Evolutionary conservation across 768 basidiomycete genomes (phyloP).

Genomic region (Favolaschia claudopus): DNA sequence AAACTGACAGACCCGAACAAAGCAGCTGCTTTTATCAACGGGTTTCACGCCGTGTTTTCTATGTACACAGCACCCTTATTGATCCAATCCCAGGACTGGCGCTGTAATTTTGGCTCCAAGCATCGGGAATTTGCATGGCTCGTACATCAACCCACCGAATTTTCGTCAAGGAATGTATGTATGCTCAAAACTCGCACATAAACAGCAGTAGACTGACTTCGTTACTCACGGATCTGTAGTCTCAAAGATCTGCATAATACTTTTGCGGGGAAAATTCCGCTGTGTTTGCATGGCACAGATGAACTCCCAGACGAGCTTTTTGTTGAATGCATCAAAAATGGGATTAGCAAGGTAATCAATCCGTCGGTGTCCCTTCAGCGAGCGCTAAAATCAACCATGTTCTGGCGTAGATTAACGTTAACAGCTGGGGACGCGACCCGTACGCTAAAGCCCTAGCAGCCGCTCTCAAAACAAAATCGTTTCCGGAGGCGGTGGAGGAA

Average conservation of each 20-base stretch:
- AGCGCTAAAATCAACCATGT: background rate
- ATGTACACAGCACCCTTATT: background rate
- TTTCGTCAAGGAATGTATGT: slow-evolving; percentile 53
- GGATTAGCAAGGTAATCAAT: slow-evolving; percentile 48
- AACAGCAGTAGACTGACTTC: background rate
- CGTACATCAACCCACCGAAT: slow-evolving; percentile 53
- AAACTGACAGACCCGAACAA: slow-evolving; percentile 54
- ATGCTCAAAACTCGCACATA: background rate
- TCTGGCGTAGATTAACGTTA: slow-evolving; percentile 50
- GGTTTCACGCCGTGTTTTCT: slow-evolving; percentile 31
- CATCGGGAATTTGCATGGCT: slow-evolving; percentile 57
- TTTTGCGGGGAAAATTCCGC: slow-evolving; percentile 43
- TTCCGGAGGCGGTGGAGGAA: slow-evolving; percentile 54
- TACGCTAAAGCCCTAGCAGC: slow-evolving; percentile 46
- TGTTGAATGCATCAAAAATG: slow-evolving; percentile 51
- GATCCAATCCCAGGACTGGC: slow-evolving; percentile 42
- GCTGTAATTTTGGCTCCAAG: slow-evolving; percentile 55
- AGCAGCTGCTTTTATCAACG: slow-evolving; percentile 50
- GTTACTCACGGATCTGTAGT: slow-evolving; percentile 30
- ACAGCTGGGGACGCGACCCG: slow-evolving; percentile 55
- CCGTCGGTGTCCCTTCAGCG: background rate
- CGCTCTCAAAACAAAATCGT: slow-evolving; percentile 42
- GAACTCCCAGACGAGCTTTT: slow-evolving; percentile 54
- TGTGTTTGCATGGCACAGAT: slow-evolving; percentile 57
- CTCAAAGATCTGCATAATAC: slow-evolving; percentile 43